These are phyloP conservation scores for Monosporozyma siamensis DNA, from an alignment of 805 yeast species.

Conservation along the genomic window DNA sequence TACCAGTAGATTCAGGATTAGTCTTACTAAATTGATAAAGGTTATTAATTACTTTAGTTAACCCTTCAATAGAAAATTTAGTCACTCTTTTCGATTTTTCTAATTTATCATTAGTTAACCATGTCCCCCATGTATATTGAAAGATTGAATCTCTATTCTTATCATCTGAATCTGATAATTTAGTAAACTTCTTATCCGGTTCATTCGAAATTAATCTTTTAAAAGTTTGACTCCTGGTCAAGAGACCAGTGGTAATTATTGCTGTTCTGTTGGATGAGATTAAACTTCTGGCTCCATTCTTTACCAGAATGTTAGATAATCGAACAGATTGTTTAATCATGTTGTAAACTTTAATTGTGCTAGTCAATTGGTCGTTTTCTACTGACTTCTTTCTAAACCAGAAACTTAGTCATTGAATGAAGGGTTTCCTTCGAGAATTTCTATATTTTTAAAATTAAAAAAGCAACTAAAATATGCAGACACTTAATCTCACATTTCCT, in stretches of 20 bases:
- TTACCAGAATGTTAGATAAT: not conserved
- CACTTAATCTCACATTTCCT: no score
- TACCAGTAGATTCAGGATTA: constrained; percentile 17
- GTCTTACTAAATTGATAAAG: constrained; percentile 35
- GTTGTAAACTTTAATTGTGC: not conserved
- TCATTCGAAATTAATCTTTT: constrained; percentile 26
- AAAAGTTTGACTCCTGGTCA: not conserved
- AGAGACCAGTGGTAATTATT: not conserved
- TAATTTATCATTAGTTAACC: constrained; percentile 70
- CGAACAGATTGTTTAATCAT: not conserved
- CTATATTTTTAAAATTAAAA: no score
- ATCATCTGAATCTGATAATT: constrained; percentile 50
- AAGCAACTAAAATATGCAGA: no score
- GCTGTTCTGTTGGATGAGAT: not conserved
- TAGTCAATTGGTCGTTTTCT: not conserved
- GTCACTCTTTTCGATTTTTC: constrained; percentile 76
- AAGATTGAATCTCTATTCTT: constrained; percentile 67
- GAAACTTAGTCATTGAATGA: no score
- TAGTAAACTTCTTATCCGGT: constrained; percentile 38
- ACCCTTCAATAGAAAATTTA: constrained; percentile 71
- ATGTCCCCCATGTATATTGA: constrained; percentile 90
- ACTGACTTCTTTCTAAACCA: no score
- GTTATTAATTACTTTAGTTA: constrained; percentile 43
- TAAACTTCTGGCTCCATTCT: not conserved
- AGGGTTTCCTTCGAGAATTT: no score